These are phyloP conservation scores for Gleditsia sinensis DNA, from an alignment of 306 rosid genomes.

Conservation along the genomic window DNA sequence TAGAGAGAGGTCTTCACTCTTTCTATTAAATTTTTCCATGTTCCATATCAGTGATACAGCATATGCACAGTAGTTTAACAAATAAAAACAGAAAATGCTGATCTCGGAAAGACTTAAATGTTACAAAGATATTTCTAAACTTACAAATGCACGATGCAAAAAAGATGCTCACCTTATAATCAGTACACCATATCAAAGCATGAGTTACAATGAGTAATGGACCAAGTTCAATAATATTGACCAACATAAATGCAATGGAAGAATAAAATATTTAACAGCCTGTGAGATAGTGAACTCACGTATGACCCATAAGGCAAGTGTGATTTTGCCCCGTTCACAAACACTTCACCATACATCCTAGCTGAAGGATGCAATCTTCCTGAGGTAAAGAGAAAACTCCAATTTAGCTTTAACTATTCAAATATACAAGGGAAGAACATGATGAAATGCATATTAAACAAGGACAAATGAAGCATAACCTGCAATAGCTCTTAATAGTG, in stretches of 20 bases:
- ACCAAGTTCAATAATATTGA: conserved; percentile 4
- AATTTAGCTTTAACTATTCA: conserved; percentile 35
- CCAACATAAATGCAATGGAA: background rate
- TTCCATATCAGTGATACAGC: background rate
- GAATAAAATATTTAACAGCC: conserved; percentile 14
- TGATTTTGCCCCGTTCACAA: conserved; percentile 74
- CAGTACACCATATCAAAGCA: conserved; percentile 15
- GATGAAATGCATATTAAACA: conserved; percentile 26
- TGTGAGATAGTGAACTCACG: conserved; percentile 55
- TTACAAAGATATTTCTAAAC: background rate
- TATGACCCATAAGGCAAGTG: conserved; percentile 87
- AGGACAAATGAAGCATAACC: conserved; percentile 47
- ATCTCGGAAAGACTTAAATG: background rate
- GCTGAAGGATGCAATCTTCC: conserved; percentile 89
- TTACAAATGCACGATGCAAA: background rate
- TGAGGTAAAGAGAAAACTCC: conserved; percentile 39
- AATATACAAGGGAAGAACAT: conserved; percentile 17
- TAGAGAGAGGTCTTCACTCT: background rate
- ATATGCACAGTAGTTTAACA: background rate
- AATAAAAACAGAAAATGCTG: background rate
- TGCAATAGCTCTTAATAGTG: conserved; percentile 85
- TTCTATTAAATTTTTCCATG: background rate
- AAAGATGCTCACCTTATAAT: background rate
- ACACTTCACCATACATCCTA: conserved; percentile 89
- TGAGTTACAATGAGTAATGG: background rate